Evolutionary conservation across 1,284 basidiomycete genomes (phyloP).

Genomic region (Sporisorium exsertum): DNA sequence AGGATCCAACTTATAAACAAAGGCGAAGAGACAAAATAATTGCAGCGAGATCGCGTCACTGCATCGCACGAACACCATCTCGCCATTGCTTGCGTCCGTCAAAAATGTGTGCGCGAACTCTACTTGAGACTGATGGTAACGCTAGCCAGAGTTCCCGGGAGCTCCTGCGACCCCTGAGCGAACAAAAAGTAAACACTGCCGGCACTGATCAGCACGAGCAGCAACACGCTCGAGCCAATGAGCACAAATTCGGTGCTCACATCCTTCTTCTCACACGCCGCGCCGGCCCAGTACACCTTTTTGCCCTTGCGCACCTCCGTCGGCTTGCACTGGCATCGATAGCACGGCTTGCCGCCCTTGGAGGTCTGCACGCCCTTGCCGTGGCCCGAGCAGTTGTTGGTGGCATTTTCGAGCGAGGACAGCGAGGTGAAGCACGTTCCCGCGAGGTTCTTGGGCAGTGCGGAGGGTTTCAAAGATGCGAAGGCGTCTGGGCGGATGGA

Average conservation of each 20-base stretch:
- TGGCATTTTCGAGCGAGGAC: conserved; percentile 51
- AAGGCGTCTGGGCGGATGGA: not conserved
- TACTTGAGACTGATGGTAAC: conserved; percentile 57
- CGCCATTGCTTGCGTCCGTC: not conserved
- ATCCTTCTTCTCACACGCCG: conserved; percentile 66
- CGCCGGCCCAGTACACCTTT: conserved; percentile 57
- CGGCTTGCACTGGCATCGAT: conserved; percentile 57
- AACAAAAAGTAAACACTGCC: conserved; percentile 55
- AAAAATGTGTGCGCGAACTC: not conserved
- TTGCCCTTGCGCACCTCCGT: conserved; percentile 45
- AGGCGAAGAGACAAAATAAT: not conserved
- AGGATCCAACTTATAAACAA: conserved; percentile 11
- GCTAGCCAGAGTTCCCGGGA: conserved; percentile 61
- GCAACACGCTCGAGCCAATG: conserved; percentile 45
- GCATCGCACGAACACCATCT: not conserved
- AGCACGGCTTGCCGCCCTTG: conserved; percentile 59
- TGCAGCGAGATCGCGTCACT: not conserved
- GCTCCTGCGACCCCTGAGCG: conserved; percentile 46
- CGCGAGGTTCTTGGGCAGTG: conserved; percentile 29
- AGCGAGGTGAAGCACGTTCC: conserved; percentile 53
- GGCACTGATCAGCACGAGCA: conserved; percentile 46
- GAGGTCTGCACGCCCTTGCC: conserved; percentile 53
- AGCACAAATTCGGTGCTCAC: conserved; percentile 57
- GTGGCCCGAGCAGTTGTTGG: conserved; percentile 56
- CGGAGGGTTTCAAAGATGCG: conserved; percentile 11